Evolutionary conservation across 2,329 filamentous ascomycete genomes (phyloP).

Genomic region (Didymella sp.): DNA sequence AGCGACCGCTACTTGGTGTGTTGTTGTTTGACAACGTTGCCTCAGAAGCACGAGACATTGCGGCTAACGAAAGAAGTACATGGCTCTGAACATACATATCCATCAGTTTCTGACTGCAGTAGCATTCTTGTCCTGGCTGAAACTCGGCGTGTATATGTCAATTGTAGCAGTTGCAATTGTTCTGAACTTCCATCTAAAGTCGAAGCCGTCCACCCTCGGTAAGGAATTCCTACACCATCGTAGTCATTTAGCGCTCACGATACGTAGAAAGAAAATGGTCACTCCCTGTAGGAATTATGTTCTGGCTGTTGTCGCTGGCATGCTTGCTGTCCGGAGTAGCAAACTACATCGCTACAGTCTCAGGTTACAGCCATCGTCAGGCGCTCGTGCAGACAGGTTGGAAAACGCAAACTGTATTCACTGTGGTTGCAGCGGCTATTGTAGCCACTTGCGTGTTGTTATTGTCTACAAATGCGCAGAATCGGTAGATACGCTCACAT

Average conservation of each 20-base stretch:
- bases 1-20: constrained; percentile 69
- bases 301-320: constrained; percentile 82
- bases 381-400: constrained; percentile 93
- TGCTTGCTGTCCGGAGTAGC: constrained; percentile 78
- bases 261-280: constrained; percentile 76
- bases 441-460: constrained; percentile 52
- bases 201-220: constrained; percentile 59
- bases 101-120: neutral
- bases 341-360: constrained; percentile 86
- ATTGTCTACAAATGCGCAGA: constrained; percentile 50
- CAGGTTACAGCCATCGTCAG: constrained; percentile 76
- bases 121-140: constrained; percentile 87
- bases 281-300: constrained; percentile 82
- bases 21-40: constrained; percentile 76
- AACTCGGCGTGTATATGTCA: constrained; percentile 88
- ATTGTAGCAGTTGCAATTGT: constrained; percentile 90
- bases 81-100: constrained; percentile 12
- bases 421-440: constrained; percentile 50
- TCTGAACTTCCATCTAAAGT: constrained; percentile 89
- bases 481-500: constrained; percentile 18
- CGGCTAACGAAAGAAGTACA: constrained; percentile 75
- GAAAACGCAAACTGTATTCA: constrained; percentile 81
- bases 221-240: neutral
- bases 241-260: constrained; percentile 1
- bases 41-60: constrained; percentile 78